Conservation (phyloP, 257 asterid genomes). For the Capsicum pubescens region DNA sequence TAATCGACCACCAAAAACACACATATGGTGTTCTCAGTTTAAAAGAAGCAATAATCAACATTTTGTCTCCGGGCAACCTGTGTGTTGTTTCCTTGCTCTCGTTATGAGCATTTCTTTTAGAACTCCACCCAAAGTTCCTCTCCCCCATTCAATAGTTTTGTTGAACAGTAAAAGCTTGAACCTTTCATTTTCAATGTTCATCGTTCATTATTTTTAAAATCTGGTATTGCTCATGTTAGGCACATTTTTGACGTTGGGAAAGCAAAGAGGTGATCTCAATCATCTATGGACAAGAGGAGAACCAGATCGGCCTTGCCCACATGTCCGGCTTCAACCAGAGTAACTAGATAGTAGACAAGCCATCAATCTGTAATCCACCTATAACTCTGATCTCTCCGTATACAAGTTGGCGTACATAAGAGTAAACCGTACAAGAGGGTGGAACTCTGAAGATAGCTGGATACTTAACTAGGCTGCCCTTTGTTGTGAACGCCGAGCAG, state of each 20-base stretch:
- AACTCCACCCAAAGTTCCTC: no score
- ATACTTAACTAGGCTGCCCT: neutral
- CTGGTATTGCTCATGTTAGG: slow-evolving; percentile 53
- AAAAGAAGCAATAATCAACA: neutral
- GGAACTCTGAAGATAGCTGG: slow-evolving; percentile 9
- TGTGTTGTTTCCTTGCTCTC: no score
- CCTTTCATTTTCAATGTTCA: neutral
- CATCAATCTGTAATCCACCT: slow-evolving; percentile 10
- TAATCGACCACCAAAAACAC: slow-evolving; percentile 26
- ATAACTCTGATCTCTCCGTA: slow-evolving; percentile 13
- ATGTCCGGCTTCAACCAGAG: slow-evolving; percentile 59
- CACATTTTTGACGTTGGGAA: slow-evolving; percentile 70
- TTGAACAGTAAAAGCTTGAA: slow-evolving; percentile 11
- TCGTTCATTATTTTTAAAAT: neutral
- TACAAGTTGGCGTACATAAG: slow-evolving; percentile 14
- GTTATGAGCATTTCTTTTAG: no score
- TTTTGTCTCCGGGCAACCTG: neutral
- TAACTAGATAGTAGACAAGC: slow-evolving; percentile 15
- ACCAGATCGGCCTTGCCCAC: slow-evolving; percentile 83
- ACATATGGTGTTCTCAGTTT: neutral
- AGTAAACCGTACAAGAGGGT: slow-evolving; percentile 8
- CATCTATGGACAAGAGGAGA: slow-evolving; percentile 85
- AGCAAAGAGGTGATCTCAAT: slow-evolving; percentile 82
- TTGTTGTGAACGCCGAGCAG: neutral
- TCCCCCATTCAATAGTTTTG: no score